Evolutionary conservation across 768 basidiomycete species (phyloP).

Genomic region (Trametes cubensis): DNA sequence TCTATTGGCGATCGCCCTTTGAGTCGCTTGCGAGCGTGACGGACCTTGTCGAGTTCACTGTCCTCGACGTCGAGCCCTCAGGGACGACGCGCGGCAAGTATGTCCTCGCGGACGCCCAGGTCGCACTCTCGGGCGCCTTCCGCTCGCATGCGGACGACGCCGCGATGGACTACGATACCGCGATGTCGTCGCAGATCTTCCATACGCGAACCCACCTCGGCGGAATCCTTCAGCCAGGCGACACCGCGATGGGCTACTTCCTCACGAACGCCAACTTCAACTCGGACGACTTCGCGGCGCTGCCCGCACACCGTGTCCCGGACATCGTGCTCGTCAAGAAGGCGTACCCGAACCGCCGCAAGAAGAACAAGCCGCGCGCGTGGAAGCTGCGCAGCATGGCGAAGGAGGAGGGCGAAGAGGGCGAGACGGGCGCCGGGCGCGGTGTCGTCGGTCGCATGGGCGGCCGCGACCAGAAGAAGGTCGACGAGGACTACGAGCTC

Average conservation of each 20-base stretch:
- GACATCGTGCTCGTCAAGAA: conserved; percentile 95
- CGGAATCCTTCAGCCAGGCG: conserved; percentile 90
- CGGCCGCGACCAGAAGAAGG: conserved; percentile 87
- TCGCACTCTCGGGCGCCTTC: conserved; percentile 83
- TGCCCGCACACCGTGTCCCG: conserved; percentile 71
- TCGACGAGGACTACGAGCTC: conserved; percentile 95
- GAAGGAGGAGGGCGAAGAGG: conserved; percentile 87
- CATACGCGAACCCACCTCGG: conserved; percentile 98
- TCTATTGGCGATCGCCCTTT: conserved; percentile 94
- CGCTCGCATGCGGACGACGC: conserved; percentile 54
- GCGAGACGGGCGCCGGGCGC: conserved; percentile 71
- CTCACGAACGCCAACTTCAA: conserved; percentile 92
- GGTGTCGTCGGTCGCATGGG: conserved; percentile 92
- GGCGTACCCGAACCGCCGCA: conserved; percentile 89
- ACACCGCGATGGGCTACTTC: conserved; percentile 89
- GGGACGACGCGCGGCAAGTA: conserved; percentile 71
- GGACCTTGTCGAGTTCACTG: conserved; percentile 92
- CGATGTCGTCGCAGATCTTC: conserved; percentile 70
- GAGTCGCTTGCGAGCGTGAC: conserved; percentile 77
- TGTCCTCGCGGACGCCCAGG: conserved; percentile 87
- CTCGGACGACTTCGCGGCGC: conserved; percentile 76
- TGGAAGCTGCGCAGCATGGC: conserved; percentile 94
- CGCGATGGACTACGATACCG: conserved; percentile 64
- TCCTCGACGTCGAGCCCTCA: conserved; percentile 91
- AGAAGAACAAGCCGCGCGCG: conserved; percentile 81